A percentile compares a stretch with the other conserved stretches of the same genome.
Evolutionary conservation across 2,329 filamentous ascomycete species (phyloP).

Genomic region (Phaeosphaeria sp.): DNA sequence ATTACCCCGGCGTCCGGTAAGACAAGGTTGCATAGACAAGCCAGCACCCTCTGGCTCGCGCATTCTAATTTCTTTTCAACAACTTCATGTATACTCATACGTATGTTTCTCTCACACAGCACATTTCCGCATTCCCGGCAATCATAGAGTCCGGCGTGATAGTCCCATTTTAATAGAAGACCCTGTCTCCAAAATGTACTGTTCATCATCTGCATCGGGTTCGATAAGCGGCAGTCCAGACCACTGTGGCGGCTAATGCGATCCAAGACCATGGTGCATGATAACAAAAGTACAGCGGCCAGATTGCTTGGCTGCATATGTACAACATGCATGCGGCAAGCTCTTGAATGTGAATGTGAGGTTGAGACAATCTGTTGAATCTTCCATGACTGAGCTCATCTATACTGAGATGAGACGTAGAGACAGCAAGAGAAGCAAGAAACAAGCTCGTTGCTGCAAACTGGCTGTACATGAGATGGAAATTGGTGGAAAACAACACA

Average conservation of each 20-base stretch:
- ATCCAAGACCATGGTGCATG: neutral
- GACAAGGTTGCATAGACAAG: slow-evolving; percentile 18
- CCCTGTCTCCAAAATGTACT: neutral
- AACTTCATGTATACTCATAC: slow-evolving; percentile 14
- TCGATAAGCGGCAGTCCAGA: neutral
- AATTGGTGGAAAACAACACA: no score
- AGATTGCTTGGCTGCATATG: slow-evolving; percentile 24
- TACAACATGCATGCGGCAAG: slow-evolving; percentile 18
- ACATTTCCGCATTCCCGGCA: slow-evolving; percentile 2
- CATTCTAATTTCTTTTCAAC: neutral
- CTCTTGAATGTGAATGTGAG: no score
- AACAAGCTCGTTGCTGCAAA: no score
- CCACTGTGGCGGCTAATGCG: neutral
- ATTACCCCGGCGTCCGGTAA: slow-evolving; percentile 27
- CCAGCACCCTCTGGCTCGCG: slow-evolving; percentile 2
- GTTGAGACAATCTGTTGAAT: no score
- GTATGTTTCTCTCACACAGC: slow-evolving; percentile 2
- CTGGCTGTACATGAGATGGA: no score
- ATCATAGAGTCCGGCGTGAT: neutral
- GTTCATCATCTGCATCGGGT: neutral
- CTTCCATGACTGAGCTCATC: no score
- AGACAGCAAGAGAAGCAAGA: no score
- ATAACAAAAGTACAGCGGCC: neutral
- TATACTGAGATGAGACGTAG: no score
- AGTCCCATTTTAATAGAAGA: slow-evolving; percentile 20